Base-by-base conservation (phyloP, 2,329 filamentous ascomycete genomes). In the Juglanconis juglandina region DNA sequence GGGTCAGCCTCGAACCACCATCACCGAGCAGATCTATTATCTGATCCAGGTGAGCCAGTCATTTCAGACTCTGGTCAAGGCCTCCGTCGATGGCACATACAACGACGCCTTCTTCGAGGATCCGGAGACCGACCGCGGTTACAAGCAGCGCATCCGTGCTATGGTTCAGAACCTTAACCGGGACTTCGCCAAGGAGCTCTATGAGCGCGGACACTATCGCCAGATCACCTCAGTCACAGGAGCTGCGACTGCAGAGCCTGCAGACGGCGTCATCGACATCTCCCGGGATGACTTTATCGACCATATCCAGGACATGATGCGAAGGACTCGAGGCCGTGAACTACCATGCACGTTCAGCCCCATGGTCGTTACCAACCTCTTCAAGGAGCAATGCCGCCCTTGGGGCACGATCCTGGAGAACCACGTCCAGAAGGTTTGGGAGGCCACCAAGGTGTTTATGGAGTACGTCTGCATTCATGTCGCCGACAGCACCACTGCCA, bases 41-140 rank as follows among this genome's bases (percentile, higher is more conserved):
- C 67, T 75, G 1, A 54, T 72, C 2, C 63, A 57, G 11, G 54
- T 71, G 46, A 73, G 72, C 62, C 49, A 62, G 37, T 13, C 52
- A 1, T 71, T 73, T 54, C 59, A 66, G 4, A n/a, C 11, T 0
- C 49, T 72, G 7, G 63, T 68, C 17, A 67, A 64, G 5, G 65
- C 61, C 13, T 65, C 72, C 1, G 61, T 72, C 4, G 67, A 72
- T 17, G 72, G 72, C 1, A 58, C 52, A 1, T 74, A 73, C 59
- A 64, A 58, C 13, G 62, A 68, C 34, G 33, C 33, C 0, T 53
- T 50, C 7, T 71, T 72, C 41, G 68, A 42, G 24, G 52, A 56
- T 17, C 37, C 47, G 2, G 34, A 53, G 5, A 41, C 51, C 24
- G 47, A 62, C 9, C 46, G 10, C 1, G 60, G 60, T 10, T 62